A percentile compares a stretch with the other conserved stretches of the same genome.
phyloP scores from a whole-genome alignment of 2,329 filamentous ascomycete genomes.

The Neonectria magnoliae region DNA sequence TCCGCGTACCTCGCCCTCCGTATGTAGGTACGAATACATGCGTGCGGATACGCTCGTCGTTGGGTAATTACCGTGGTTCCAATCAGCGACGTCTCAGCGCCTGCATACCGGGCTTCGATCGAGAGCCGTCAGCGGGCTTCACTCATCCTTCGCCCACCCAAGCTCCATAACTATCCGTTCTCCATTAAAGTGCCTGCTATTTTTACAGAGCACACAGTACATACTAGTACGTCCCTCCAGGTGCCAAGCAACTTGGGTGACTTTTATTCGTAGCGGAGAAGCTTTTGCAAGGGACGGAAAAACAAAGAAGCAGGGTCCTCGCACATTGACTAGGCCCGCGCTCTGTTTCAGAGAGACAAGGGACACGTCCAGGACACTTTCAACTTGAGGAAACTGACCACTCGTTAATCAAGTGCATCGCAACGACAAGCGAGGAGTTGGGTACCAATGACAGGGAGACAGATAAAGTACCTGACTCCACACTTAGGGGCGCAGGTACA shows the following conservation, averaged over 20 bases:
- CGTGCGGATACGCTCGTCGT: neutral
- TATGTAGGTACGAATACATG: neutral
- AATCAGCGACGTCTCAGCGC: slow-evolving; percentile 1
- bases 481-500: neutral
- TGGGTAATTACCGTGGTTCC: neutral
- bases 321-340: slow-evolving; percentile 18
- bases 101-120: neutral
- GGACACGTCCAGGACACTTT: slow-evolving; percentile 8
- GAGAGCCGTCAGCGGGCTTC: neutral
- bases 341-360: slow-evolving; percentile 23
- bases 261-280: neutral
- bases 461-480: neutral
- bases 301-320: neutral
- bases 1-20: slow-evolving; percentile 2
- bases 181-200: neutral
- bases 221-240: neutral
- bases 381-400: slow-evolving; percentile 2
- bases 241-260: neutral
- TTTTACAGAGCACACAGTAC: neutral
- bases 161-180: neutral
- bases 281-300: neutral
- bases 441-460: neutral
- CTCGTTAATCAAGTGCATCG: neutral
- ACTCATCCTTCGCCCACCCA: neutral
- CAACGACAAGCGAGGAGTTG: neutral